phyloP scores from a whole-genome alignment of 805 yeast species.

The Candida schatavii region DNA sequence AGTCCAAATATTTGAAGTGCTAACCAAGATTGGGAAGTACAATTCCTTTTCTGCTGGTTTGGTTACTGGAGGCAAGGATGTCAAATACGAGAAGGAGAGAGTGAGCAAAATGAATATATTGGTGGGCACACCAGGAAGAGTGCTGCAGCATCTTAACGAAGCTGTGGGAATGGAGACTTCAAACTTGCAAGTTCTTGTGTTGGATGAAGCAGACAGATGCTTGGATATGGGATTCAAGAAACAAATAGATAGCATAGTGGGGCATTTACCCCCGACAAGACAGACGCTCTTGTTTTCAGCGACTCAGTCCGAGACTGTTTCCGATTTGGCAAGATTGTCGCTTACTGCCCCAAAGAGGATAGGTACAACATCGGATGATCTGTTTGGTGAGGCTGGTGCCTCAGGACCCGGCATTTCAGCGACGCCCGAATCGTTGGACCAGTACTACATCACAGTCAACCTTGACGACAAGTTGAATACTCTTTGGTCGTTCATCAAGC shows the following conservation, averaged over 20 bases:
- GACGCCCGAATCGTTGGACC: slow-evolving; percentile 75
- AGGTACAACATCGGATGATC: slow-evolving; percentile 34
- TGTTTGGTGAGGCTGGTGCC: neutral
- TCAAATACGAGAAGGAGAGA: slow-evolving; percentile 76
- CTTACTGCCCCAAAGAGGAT: slow-evolving; percentile 55
- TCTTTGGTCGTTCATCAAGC: slow-evolving; percentile 79
- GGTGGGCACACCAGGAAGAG: slow-evolving; percentile 89
- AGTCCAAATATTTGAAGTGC: slow-evolving; percentile 84
- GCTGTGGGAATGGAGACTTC: slow-evolving; percentile 74
- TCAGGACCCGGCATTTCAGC: neutral
- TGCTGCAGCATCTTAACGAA: slow-evolving; percentile 88
- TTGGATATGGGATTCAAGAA: slow-evolving; percentile 90
- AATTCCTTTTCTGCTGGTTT: slow-evolving; percentile 82
- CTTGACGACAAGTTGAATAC: slow-evolving; percentile 81
- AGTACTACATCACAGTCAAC: slow-evolving; percentile 69
- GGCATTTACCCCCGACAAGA: slow-evolving; percentile 73
- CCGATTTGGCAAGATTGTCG: slow-evolving; percentile 79
- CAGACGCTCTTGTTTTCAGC: slow-evolving; percentile 87
- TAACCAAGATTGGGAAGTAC: slow-evolving; percentile 74
- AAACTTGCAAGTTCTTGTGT: slow-evolving; percentile 72
- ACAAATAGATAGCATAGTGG: slow-evolving; percentile 76
- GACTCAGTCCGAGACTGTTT: slow-evolving; percentile 80
- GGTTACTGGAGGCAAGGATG: slow-evolving; percentile 92
- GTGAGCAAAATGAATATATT: slow-evolving; percentile 75
- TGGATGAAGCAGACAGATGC: slow-evolving; percentile 92